These are phyloP conservation scores for Fragaria nilgerrensis DNA, from an alignment of 306 rosid genomes.

Conservation along the genomic window DNA sequence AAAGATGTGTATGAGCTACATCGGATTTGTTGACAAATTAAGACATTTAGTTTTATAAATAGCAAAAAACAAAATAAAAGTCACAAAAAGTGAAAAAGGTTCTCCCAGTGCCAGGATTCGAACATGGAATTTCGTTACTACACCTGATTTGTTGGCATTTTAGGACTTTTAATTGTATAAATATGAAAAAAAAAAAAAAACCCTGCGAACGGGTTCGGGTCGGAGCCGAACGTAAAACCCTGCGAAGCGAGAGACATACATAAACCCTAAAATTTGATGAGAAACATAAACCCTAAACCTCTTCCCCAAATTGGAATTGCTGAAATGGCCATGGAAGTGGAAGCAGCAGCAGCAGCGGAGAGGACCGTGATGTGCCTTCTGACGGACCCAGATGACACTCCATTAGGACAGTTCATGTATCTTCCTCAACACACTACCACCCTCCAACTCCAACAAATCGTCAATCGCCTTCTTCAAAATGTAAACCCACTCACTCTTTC, in stretches of 20 bases:
- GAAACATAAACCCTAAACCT: neutral
- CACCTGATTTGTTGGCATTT: too few species aligned
- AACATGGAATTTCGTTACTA: too few species aligned
- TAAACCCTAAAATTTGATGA: neutral
- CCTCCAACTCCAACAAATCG: slow-evolving; percentile 73
- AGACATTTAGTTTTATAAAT: too few species aligned
- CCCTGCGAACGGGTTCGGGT: neutral
- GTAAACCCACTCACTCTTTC: slow-evolving; percentile 26
- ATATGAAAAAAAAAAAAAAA: too few species aligned
- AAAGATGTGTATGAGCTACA: too few species aligned
- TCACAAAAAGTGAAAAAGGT: too few species aligned
- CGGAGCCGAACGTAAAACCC: neutral
- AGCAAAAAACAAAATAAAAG: too few species aligned
- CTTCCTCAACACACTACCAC: slow-evolving; percentile 72
- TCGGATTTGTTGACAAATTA: too few species aligned
- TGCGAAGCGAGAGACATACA: neutral
- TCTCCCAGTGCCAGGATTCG: too few species aligned
- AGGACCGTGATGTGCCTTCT: slow-evolving; percentile 68
- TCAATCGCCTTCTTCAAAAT: slow-evolving; percentile 63
- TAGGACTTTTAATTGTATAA: too few species aligned
- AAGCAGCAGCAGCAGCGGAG: slow-evolving; percentile 23
- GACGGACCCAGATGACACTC: slow-evolving; percentile 66
- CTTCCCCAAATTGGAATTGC: neutral
- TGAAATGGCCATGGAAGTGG: slow-evolving; percentile 27
- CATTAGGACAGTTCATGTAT: slow-evolving; percentile 59